phyloP scores from a whole-genome alignment of 2,329 filamentous ascomycete genomes.

The Lasiodiplodia sp. region DNA sequence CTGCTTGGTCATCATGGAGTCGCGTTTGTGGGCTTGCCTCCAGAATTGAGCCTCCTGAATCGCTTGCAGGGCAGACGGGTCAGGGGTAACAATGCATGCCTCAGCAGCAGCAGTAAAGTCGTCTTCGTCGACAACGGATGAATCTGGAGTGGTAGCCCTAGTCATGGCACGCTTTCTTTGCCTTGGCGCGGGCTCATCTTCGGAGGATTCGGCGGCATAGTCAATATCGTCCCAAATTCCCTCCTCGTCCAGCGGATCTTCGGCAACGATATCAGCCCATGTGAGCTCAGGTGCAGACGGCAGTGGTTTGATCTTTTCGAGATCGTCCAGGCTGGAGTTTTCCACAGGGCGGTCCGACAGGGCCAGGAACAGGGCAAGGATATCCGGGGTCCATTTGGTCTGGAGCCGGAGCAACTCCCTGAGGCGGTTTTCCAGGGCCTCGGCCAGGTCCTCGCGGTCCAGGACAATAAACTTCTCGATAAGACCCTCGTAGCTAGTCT shows the following conservation, averaged over 20 bases:
- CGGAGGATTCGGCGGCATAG: constrained; percentile 70
- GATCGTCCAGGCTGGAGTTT: constrained; percentile 69
- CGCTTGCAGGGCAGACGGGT: constrained; percentile 42
- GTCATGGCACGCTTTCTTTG: constrained; percentile 39
- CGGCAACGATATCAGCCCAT: constrained; percentile 80
- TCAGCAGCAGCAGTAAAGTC: constrained; percentile 45
- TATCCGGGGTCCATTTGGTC: constrained; percentile 77
- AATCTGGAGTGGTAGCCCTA: constrained; percentile 40
- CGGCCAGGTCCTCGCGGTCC: constrained; percentile 79
- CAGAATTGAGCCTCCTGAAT: constrained; percentile 59
- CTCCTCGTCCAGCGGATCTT: constrained; percentile 76
- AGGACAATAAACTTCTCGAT: constrained; percentile 87
- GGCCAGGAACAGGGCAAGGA: constrained; percentile 78
- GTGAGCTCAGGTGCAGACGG: constrained; percentile 62
- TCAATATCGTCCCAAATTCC: constrained; percentile 75
- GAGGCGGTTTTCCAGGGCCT: constrained; percentile 68
- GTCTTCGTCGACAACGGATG: constrained; percentile 47
- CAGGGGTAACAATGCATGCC: constrained; percentile 40
- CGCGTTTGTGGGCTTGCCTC: constrained; percentile 38
- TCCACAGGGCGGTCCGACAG: constrained; percentile 81
- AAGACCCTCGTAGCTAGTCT: constrained; percentile 57
- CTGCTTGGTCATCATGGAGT: constrained; percentile 6
- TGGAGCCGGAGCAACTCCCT: constrained; percentile 62
- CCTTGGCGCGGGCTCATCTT: constrained; percentile 58
- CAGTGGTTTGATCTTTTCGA: constrained; percentile 63